Conservation (phyloP, 1,284 basidiomycete genomes). For the Mycosarcoma maydis region DNA sequence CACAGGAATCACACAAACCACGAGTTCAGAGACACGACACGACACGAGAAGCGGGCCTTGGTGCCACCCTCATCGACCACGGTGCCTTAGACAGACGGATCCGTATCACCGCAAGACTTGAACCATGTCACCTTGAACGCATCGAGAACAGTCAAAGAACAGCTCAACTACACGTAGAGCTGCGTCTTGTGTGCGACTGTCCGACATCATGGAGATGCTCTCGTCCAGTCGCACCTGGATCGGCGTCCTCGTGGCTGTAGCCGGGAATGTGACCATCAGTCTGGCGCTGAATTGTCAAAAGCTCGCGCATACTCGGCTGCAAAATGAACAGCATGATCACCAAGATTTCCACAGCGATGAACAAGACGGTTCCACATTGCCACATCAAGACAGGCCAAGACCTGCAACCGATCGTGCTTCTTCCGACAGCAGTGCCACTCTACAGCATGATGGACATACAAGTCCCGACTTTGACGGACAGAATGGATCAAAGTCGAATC, state of each 20-base stretch:
- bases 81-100: too few relatives aligned
- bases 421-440: not conserved
- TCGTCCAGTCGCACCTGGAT: constrained; percentile 68
- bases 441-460: constrained; percentile 1
- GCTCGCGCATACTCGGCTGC: constrained; percentile 82
- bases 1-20: too few relatives aligned
- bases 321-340: constrained; percentile 19
- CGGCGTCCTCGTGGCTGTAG: constrained; percentile 83
- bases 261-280: constrained; percentile 87
- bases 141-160: too few relatives aligned
- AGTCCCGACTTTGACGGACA: too few relatives aligned
- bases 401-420: not conserved
- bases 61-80: too few relatives aligned
- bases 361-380: not conserved
- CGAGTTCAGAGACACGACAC: too few relatives aligned
- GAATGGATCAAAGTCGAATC: too few relatives aligned
- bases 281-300: constrained; percentile 83
- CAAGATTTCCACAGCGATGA: constrained; percentile 45
- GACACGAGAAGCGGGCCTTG: too few relatives aligned
- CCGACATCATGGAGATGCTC: constrained; percentile 3
- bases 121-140: too few relatives aligned
- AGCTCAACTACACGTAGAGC: too few relatives aligned
- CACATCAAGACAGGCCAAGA: not conserved
- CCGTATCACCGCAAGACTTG: not conserved
- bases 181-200: not conserved